Percentiles rank a stretch among this genome's conserved stretches.
Conservation (phyloP, 2,329 filamentous ascomycete species). For the Xenoacremonium recifei region DNA sequence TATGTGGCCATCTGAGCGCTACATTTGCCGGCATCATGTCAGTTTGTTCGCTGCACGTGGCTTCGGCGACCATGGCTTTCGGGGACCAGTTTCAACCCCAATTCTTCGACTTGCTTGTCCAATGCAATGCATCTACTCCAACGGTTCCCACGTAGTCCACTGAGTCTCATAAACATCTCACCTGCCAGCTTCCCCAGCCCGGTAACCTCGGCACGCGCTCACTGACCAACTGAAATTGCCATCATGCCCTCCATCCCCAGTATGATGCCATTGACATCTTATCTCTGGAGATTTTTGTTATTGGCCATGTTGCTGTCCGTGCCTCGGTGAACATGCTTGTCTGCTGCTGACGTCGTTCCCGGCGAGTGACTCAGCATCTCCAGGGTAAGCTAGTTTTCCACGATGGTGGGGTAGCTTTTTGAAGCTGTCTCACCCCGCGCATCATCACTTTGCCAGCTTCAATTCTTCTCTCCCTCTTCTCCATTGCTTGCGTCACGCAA, state of each 20-base stretch:
- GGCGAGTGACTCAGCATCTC: slow-evolving; percentile 13
- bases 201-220: no score
- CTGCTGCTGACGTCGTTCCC: no score
- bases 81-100: background rate
- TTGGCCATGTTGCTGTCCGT: no score
- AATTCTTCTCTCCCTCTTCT: background rate
- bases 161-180: no score
- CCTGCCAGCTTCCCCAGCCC: no score
- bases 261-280: no score
- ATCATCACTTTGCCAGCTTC: background rate
- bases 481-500: background rate
- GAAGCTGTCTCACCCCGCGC: background rate
- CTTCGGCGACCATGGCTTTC: background rate
- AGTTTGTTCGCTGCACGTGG: background rate
- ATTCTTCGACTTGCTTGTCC: no score
- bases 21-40: background rate
- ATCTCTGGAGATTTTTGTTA: no score
- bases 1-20: no score
- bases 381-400: slow-evolving; percentile 7
- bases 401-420: slow-evolving; percentile 9
- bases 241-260: no score
- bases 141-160: background rate
- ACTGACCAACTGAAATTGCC: no score
- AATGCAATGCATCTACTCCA: background rate
- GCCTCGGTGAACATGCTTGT: no score